phyloP scores from a whole-genome alignment of 2,329 filamentous ascomycete genomes.

The Parastagonospora nodorum region DNA sequence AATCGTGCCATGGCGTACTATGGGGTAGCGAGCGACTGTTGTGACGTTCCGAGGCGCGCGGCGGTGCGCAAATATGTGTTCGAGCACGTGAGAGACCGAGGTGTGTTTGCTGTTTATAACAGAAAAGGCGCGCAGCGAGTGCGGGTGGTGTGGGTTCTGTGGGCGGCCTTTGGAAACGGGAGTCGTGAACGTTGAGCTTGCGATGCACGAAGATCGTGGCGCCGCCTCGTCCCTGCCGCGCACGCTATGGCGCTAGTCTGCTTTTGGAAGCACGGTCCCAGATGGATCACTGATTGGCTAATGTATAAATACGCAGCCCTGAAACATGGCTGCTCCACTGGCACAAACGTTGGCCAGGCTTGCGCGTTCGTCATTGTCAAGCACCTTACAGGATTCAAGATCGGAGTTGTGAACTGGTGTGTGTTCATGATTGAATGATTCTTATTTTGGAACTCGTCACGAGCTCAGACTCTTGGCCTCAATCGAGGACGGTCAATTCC shows the following conservation, averaged over 20 bases:
- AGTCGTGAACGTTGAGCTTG: constrained; percentile 15
- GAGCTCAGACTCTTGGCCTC: too few relatives aligned
- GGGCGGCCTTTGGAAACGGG: not conserved
- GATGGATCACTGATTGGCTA: not conserved
- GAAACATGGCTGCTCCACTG: not conserved
- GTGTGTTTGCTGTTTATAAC: not conserved
- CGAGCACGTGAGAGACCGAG: not conserved
- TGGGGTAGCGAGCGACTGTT: constrained; percentile 23
- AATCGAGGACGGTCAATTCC: not conserved
- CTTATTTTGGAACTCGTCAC: too few relatives aligned
- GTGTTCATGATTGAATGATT: not conserved
- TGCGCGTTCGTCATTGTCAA: not conserved
- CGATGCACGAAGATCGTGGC: constrained; percentile 26
- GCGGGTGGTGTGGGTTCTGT: not conserved
- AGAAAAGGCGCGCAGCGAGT: not conserved
- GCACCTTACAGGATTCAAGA: too few relatives aligned
- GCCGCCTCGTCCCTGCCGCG: constrained; percentile 32
- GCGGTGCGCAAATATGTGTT: not conserved
- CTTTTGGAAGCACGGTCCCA: constrained; percentile 16
- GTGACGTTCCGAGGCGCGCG: not conserved
- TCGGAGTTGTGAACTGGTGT: not conserved
- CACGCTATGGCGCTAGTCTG: constrained; percentile 28
- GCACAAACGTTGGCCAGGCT: not conserved
- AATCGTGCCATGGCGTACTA: constrained; percentile 34
- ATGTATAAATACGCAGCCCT: not conserved